These are phyloP conservation scores for Pezicula carpinea DNA, from an alignment of 2,329 filamentous ascomycete genomes.

Conservation along the genomic window DNA sequence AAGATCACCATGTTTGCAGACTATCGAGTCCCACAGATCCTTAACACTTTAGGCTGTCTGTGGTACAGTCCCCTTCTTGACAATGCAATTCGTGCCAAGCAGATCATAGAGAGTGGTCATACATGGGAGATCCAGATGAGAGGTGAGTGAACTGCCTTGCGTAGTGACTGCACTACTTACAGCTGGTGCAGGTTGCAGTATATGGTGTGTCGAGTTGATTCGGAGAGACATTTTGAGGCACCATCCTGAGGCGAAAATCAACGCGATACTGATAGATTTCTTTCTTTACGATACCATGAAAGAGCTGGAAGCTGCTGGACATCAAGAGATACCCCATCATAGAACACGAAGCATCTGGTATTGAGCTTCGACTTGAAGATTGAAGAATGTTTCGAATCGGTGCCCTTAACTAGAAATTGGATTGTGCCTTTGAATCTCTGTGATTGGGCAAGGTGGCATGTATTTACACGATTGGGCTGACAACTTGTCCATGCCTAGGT, in stretches of 20 bases:
- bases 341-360: slow-evolving; percentile 95
- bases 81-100: slow-evolving; percentile 59
- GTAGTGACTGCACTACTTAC: slow-evolving; percentile 5
- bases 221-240: slow-evolving; percentile 69
- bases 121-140: slow-evolving; percentile 83
- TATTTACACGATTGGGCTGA: neutral
- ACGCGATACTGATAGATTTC: slow-evolving; percentile 94
- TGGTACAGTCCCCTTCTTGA: slow-evolving; percentile 79
- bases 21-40: slow-evolving; percentile 92
- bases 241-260: slow-evolving; percentile 68
- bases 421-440: neutral
- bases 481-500: no score
- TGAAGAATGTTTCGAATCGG: no score
- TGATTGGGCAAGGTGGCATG: neutral
- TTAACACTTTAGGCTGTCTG: slow-evolving; percentile 77
- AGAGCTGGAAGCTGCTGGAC: slow-evolving; percentile 62
- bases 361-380: slow-evolving; percentile 32
- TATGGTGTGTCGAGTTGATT: slow-evolving; percentile 93
- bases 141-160: slow-evolving; percentile 42
- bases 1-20: slow-evolving; percentile 99
- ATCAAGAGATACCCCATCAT: slow-evolving; percentile 72
- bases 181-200: slow-evolving; percentile 68
- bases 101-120: slow-evolving; percentile 65
- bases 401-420: no score
- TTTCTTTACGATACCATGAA: slow-evolving; percentile 96